Conservation (phyloP, 768 basidiomycete genomes). For the Pleurotus tuoliensis region DNA sequence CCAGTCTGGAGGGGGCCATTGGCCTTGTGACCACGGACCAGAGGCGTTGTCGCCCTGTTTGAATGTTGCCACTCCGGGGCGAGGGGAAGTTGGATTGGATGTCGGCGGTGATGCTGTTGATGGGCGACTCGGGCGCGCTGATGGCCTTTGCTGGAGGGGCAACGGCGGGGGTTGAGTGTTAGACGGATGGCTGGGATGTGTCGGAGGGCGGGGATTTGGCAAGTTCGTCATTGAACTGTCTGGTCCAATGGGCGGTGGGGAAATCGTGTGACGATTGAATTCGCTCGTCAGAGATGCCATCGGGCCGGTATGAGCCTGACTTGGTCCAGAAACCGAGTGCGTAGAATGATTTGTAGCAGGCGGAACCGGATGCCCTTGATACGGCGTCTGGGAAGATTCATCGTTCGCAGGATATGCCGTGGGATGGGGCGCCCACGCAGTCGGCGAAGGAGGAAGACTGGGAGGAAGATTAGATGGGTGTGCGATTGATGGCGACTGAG, state of each 20-base stretch:
- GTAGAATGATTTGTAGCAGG: conserved; percentile 6
- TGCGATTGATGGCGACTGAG: neutral
- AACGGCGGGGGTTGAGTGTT: neutral
- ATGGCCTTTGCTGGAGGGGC: neutral
- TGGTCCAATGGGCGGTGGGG: conserved; percentile 14
- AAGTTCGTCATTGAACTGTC: conserved; percentile 3
- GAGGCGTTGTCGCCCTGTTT: conserved; percentile 8
- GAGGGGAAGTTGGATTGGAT: conserved; percentile 3
- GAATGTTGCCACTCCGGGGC: conserved; percentile 4
- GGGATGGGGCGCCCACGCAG: neutral
- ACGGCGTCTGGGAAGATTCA: neutral
- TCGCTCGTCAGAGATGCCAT: conserved; percentile 31
- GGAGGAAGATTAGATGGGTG: neutral
- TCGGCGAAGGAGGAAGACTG: neutral
- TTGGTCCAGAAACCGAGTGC: neutral
- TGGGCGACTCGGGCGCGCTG: neutral
- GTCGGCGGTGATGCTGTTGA: conserved; percentile 7
- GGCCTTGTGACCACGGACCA: conserved; percentile 22
- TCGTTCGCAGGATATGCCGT: neutral
- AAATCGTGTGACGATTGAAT: conserved; percentile 34
- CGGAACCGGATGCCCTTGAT: neutral
- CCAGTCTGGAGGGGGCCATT: conserved; percentile 46
- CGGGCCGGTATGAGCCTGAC: conserved; percentile 17
- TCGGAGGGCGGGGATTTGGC: conserved; percentile 1
- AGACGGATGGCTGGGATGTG: conserved; percentile 8